phyloP scores from a whole-genome alignment of 495 filamentous ascomycete genomes.

The Extremus antarcticus region DNA sequence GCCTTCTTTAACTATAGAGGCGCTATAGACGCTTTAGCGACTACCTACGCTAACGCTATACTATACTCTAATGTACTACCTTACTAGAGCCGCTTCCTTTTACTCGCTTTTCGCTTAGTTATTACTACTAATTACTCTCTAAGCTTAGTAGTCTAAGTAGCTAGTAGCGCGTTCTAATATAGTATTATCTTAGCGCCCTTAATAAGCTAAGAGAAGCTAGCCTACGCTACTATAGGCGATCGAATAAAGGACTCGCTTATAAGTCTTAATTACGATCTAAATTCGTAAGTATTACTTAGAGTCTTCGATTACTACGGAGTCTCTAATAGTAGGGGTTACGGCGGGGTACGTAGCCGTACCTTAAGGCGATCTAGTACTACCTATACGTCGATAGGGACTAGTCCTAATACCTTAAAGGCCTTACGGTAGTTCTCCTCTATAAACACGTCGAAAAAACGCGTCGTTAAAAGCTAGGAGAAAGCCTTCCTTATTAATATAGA shows the following conservation, averaged over 20 bases:
- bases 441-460: conserved; percentile 15
- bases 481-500: conserved; percentile 12
- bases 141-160: conserved; percentile 6
- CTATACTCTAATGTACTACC: conserved; percentile 9
- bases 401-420: conserved; percentile 7
- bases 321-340: background rate
- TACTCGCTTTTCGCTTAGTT: conserved; percentile 7
- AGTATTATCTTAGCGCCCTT: conserved; percentile 13
- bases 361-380: conserved; percentile 6
- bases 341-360: conserved; percentile 5
- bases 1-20: conserved; percentile 11
- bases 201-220: conserved; percentile 4
- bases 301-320: conserved; percentile 11
- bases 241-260: conserved; percentile 3
- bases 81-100: conserved; percentile 11
- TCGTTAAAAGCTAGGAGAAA: conserved; percentile 15
- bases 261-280: conserved; percentile 2
- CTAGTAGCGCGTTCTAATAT: conserved; percentile 1
- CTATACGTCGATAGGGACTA: conserved; percentile 5
- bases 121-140: conserved; percentile 4
- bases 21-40: background rate
- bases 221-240: background rate
- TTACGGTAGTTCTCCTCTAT: conserved; percentile 8
- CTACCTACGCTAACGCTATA: conserved; percentile 1
- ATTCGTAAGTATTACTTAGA: background rate